Conservation (phyloP, 371 early-diverging fungal genomes). For the Apophysomyces sp. region DNA sequence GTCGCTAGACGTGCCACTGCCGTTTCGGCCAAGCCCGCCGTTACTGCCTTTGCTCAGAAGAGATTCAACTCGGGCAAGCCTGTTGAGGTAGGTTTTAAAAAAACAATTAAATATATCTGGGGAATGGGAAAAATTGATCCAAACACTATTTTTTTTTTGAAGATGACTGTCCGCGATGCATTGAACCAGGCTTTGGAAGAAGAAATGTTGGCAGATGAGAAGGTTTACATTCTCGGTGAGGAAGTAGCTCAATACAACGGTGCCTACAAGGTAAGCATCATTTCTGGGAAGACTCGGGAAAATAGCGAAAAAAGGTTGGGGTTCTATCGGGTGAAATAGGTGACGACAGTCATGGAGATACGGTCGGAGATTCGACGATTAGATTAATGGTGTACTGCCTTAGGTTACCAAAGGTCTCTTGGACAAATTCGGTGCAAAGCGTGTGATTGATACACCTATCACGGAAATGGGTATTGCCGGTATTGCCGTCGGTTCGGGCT, state of each 20-base stretch:
- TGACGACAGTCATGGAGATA: slow-evolving; percentile 6
- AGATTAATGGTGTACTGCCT: not conserved
- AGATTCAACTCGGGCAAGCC: slow-evolving; percentile 41
- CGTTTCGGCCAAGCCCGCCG: slow-evolving; percentile 32
- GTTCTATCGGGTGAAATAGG: slow-evolving; percentile 27
- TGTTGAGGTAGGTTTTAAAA: slow-evolving; percentile 28
- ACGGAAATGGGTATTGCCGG: slow-evolving; percentile 99
- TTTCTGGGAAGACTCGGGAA: slow-evolving; percentile 42
- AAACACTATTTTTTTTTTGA: slow-evolving; percentile 9
- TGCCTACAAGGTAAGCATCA: slow-evolving; percentile 90
- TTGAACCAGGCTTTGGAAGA: slow-evolving; percentile 98
- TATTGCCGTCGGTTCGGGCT: slow-evolving; percentile 97
- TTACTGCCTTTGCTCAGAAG: slow-evolving; percentile 39
- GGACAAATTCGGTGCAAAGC: slow-evolving; percentile 96
- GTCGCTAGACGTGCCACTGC: slow-evolving; percentile 29
- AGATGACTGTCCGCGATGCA: slow-evolving; percentile 98
- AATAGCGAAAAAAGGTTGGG: slow-evolving; percentile 47
- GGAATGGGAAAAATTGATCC: not conserved
- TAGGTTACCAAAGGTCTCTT: slow-evolving; percentile 97
- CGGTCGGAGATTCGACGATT: slow-evolving; percentile 12
- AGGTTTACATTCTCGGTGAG: slow-evolving; percentile 97
- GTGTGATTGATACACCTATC: slow-evolving; percentile 99
- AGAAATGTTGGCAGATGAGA: slow-evolving; percentile 93
- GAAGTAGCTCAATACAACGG: slow-evolving; percentile 99
- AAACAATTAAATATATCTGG: not conserved